Evolutionary conservation across 306 rosid species (phyloP).

Genomic region (Hippophae gyantsensis): DNA sequence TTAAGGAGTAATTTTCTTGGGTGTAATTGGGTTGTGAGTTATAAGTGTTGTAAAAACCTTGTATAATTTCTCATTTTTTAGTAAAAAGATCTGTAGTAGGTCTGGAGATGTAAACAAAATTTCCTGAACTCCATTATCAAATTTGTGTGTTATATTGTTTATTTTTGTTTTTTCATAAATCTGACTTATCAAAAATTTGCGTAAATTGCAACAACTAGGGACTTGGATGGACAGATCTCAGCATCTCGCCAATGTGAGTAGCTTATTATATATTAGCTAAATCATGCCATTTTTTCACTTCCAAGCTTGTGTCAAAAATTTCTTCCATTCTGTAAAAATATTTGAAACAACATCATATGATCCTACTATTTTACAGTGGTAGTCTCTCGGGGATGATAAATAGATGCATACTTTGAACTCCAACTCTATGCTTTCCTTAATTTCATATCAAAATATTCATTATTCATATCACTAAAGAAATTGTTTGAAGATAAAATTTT

Average conservation of each 20-base stretch:
- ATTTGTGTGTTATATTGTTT: no score
- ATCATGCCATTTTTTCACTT: conserved; percentile 91
- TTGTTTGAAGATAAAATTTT: no score
- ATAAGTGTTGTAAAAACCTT: no score
- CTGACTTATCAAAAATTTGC: no score
- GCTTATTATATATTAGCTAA: conserved; percentile 57
- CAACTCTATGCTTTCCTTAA: neutral
- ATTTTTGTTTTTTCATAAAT: no score
- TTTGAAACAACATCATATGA: conserved; percentile 7
- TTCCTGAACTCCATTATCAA: accelerated
- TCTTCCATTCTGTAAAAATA: conserved; percentile 34
- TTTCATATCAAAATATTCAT: neutral
- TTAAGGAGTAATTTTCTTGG: no score
- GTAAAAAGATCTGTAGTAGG: no score
- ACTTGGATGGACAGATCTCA: conserved; percentile 76
- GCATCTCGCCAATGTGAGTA: conserved; percentile 80
- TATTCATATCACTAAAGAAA: neutral
- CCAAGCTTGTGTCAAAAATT: conserved; percentile 48
- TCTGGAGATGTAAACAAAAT: no score
- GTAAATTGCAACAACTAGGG: conserved; percentile 1
- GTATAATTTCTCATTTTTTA: no score
- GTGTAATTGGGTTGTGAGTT: no score
- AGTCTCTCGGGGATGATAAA: neutral
- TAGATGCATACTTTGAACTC: neutral
- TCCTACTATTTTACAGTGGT: neutral